Evolutionary conservation across 768 basidiomycete genomes (phyloP), one percentile per base, ranked within the genome.

Genomic region (Omphalotus guepiniiformis): DNA sequence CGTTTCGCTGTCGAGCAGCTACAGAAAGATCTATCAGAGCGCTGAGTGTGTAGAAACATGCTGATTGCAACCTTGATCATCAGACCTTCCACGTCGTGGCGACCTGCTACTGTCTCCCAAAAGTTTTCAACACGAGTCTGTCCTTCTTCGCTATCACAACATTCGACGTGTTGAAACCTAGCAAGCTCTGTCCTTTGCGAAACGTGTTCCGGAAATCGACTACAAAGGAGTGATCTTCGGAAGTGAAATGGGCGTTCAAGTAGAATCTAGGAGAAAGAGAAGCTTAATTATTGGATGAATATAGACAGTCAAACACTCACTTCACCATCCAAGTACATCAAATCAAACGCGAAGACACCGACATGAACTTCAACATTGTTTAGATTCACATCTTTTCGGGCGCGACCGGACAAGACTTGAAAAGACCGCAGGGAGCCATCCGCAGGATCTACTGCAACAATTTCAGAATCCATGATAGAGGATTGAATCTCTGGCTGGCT

Each of bases 61-160:
- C 71, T 22, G 35, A n/a, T n/a, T n/a, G n/a, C n/a, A n/a, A 83
- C 86, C 67, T 96, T 96, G 58, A 95, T 76, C 93, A 96, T 94
- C 52, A 95, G 69, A n/a, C 93, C 93, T 64, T 96, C 93, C 47
- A 38, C 28, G 19, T 47, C 46, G 39, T 47, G 46, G 12, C 46
- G 85, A 88, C 46, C 82, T 81, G 59, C 83, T 83, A 88, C 84
- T 49, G 72, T 72, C 57, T 79, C 67, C 79, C 91, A 90, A 63
- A 95, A 95, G 4, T 69, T 74, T 61, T 87, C 76, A 6, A 95
- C 73, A 11, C 63, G 72, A n/a, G 74, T 75, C 47, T 75, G 72
- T 12, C 82, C 86, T 35, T 72, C 70, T 29, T 74, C 70, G 56
- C 86, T 85, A 52, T 83, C 81, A 49, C 80, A 78, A 49, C 77